Evolutionary conservation across 2,329 filamentous ascomycete species (phyloP).

Genomic region (Cladobotryum mycophilum): DNA sequence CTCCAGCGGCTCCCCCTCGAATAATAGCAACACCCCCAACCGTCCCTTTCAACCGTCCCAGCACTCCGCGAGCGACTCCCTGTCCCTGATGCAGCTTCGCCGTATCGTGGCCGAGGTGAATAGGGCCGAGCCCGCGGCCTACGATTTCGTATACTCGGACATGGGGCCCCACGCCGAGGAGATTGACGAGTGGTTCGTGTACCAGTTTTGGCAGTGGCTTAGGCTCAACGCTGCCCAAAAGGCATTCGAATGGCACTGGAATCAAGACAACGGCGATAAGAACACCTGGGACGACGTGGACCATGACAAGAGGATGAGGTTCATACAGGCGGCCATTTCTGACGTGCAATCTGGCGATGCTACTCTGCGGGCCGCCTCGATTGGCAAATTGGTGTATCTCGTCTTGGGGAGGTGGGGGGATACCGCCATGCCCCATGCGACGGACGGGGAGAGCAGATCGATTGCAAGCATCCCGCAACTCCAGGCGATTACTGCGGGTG

Average conservation of each 20-base stretch:
- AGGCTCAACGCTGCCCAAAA: slow-evolving; percentile 69
- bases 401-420: slow-evolving; percentile 65
- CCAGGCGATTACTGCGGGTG: slow-evolving; percentile 51
- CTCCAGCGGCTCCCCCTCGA: slow-evolving; percentile 6
- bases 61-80: slow-evolving; percentile 54
- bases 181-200: slow-evolving; percentile 96
- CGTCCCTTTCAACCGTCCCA: slow-evolving; percentile 26
- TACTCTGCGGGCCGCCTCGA: slow-evolving; percentile 43
- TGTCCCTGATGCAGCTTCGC: slow-evolving; percentile 68
- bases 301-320: slow-evolving; percentile 47
- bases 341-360: slow-evolving; percentile 40
- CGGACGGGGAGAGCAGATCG: slow-evolving; percentile 37
- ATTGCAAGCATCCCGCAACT: slow-evolving; percentile 52
- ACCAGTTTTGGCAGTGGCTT: slow-evolving; percentile 78
- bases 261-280: slow-evolving; percentile 36
- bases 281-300: slow-evolving; percentile 61
- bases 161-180: slow-evolving; percentile 73
- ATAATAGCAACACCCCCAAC: slow-evolving; percentile 14
- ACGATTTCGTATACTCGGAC: slow-evolving; percentile 80
- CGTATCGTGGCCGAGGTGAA: slow-evolving; percentile 70
- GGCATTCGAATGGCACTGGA: slow-evolving; percentile 73
- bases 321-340: slow-evolving; percentile 49
- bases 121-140: slow-evolving; percentile 61
- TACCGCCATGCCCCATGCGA: slow-evolving; percentile 49
- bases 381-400: slow-evolving; percentile 55